Percentiles rank a stretch among this genome's conserved stretches.
Evolutionary conservation across 2,329 filamentous ascomycete species (phyloP).

Genomic region (Hymenotorrendiella dingleyae): DNA sequence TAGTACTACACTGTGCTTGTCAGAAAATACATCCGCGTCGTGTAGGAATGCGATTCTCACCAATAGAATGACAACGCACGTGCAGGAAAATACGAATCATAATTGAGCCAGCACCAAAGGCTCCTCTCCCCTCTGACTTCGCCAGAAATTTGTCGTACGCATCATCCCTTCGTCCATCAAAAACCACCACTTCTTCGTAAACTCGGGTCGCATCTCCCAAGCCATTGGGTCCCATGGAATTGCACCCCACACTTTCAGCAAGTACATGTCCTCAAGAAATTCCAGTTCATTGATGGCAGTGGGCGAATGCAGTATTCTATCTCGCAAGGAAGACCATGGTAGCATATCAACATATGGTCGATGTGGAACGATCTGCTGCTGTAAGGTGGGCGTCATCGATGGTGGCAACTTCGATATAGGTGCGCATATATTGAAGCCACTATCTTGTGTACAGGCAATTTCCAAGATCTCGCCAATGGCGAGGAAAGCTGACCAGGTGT

Average conservation of each 20-base stretch:
- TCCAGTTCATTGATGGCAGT: constrained; percentile 18
- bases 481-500: constrained; percentile 12
- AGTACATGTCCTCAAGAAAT: constrained; percentile 15
- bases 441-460: constrained; percentile 11
- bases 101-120: constrained; percentile 6
- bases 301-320: constrained; percentile 15
- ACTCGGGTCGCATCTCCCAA: constrained; percentile 27
- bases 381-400: constrained; percentile 14
- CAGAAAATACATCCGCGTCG: too few relatives aligned
- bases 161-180: constrained; percentile 25
- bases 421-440: constrained; percentile 17
- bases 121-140: constrained; percentile 22
- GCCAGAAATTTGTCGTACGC: constrained; percentile 28
- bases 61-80: too few relatives aligned
- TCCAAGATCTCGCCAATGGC: constrained; percentile 13
- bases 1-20: too few relatives aligned
- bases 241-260: constrained; percentile 27
- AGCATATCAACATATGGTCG: constrained; percentile 18
- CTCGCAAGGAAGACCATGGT: constrained; percentile 16
- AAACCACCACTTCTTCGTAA: constrained; percentile 28
- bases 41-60: too few relatives aligned
- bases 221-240: constrained; percentile 27
- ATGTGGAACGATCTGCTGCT: constrained; percentile 17
- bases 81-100: too few relatives aligned
- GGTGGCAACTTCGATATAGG: constrained; percentile 9